These are phyloP conservation scores for Aspergillus sparsus DNA, from an alignment of 495 filamentous ascomycete species.

Conservation along the genomic window DNA sequence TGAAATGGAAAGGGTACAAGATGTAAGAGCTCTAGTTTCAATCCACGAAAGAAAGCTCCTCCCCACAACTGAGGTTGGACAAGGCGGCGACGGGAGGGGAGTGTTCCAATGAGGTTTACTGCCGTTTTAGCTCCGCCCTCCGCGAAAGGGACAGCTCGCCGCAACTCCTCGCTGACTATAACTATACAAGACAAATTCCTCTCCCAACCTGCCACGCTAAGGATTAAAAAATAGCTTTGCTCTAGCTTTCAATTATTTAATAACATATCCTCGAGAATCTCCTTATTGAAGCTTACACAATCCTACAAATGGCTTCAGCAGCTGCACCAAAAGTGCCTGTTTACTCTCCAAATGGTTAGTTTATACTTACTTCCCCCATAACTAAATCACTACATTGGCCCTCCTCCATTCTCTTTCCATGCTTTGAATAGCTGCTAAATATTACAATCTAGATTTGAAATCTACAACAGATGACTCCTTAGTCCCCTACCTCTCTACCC, in stretches of 20 bases:
- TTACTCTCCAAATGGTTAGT: constrained; percentile 51
- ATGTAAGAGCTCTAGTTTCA: constrained; percentile 3
- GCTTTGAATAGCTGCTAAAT: neutral
- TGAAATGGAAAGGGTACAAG: constrained; percentile 1
- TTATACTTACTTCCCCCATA: constrained; percentile 12
- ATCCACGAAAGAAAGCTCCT: constrained; percentile 9
- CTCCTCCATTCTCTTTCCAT: constrained; percentile 1
- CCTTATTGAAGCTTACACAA: neutral
- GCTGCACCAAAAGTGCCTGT: constrained; percentile 46
- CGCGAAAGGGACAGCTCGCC: constrained; percentile 48
- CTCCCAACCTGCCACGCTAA: neutral
- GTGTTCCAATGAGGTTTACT: constrained; percentile 7
- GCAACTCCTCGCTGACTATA: constrained; percentile 33
- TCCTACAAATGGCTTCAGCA: constrained; percentile 30
- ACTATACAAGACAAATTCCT: constrained; percentile 10
- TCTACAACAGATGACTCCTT: constrained; percentile 95
- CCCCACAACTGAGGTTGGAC: constrained; percentile 20
- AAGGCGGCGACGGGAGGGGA: constrained; percentile 12
- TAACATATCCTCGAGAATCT: neutral
- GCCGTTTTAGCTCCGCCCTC: constrained; percentile 41
- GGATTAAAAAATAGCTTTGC: neutral
- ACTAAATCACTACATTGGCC: constrained; percentile 25
- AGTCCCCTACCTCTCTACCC: constrained; percentile 82
- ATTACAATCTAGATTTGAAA: constrained; percentile 73
- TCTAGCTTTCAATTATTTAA: constrained; percentile 4